Conservation (phyloP, 768 basidiomycete species). For the Postia placenta region DNA sequence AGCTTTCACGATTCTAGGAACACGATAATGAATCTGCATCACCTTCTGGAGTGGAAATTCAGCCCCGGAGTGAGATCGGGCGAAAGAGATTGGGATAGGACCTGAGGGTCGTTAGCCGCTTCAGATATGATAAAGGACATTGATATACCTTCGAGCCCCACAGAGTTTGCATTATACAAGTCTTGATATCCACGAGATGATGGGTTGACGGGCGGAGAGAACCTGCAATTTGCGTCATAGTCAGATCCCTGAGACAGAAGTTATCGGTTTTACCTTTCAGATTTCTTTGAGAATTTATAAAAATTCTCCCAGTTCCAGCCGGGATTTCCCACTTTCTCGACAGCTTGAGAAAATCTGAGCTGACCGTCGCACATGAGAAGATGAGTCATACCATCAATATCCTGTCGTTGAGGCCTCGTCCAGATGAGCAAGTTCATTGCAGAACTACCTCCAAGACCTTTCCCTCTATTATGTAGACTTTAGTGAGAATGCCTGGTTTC, state of each 20-base stretch:
- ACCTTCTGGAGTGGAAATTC: slow-evolving; percentile 13
- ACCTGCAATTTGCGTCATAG: too few species aligned
- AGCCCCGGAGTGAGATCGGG: not conserved
- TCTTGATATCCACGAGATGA: not conserved
- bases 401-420: slow-evolving; percentile 22
- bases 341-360: slow-evolving; percentile 4
- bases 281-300: slow-evolving; percentile 30
- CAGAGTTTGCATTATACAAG: slow-evolving; percentile 4
- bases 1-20: too few species aligned
- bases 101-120: too few species aligned
- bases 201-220: too few species aligned
- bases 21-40: too few species aligned
- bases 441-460: slow-evolving; percentile 34
- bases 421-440: slow-evolving; percentile 36
- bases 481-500: too few species aligned
- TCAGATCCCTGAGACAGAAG: too few species aligned
- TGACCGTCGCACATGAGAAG: not conserved
- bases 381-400: slow-evolving; percentile 22
- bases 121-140: too few species aligned
- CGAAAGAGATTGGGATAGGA: slow-evolving; percentile 11
- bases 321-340: slow-evolving; percentile 44
- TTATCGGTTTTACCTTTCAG: slow-evolving; percentile 12
- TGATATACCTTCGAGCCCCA: slow-evolving; percentile 7
- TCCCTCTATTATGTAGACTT: slow-evolving; percentile 6
- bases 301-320: slow-evolving; percentile 45